Evolutionary conservation across 371 early-diverging fungal genomes (phyloP).

Genomic region (Rhizopus delemar): DNA sequence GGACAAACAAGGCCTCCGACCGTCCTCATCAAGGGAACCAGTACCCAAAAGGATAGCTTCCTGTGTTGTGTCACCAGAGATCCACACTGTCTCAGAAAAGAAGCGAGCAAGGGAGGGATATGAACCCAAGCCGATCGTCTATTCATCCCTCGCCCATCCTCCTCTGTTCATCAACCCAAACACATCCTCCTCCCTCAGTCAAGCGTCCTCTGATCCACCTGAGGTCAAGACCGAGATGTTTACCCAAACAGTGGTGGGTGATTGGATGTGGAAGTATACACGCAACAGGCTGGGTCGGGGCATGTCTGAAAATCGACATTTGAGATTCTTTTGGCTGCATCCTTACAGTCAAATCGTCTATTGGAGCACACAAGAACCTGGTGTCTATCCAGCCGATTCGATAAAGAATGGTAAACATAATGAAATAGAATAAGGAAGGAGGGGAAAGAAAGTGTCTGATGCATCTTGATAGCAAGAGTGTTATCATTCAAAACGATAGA

Average conservation of each 20-base stretch:
- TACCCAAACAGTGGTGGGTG: constrained; percentile 72
- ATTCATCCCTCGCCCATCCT: no score
- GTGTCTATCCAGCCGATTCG: constrained; percentile 32
- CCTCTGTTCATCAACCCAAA: no score
- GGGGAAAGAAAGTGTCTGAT: not conserved
- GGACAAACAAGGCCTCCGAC: no score
- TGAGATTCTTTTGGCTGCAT: constrained; percentile 76
- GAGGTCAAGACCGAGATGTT: constrained; percentile 28
- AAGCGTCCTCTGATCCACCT: no score
- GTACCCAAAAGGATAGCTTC: no score
- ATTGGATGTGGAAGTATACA: constrained; percentile 73
- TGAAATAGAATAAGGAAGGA: not conserved
- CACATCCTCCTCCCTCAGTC: no score
- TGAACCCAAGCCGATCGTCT: no score
- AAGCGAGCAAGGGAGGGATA: no score
- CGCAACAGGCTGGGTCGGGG: constrained; percentile 49
- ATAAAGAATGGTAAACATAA: constrained; percentile 45
- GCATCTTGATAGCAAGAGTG: constrained; percentile 37
- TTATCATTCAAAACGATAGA: constrained; percentile 45
- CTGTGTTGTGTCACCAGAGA: no score
- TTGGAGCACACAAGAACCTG: constrained; percentile 71
- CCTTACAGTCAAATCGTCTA: constrained; percentile 73
- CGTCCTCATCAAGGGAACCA: no score
- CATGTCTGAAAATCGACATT: constrained; percentile 60
- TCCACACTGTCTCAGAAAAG: no score